phyloP scores from a whole-genome alignment of 1,284 basidiomycete genomes.

The Afroboletus lepidellus region DNA sequence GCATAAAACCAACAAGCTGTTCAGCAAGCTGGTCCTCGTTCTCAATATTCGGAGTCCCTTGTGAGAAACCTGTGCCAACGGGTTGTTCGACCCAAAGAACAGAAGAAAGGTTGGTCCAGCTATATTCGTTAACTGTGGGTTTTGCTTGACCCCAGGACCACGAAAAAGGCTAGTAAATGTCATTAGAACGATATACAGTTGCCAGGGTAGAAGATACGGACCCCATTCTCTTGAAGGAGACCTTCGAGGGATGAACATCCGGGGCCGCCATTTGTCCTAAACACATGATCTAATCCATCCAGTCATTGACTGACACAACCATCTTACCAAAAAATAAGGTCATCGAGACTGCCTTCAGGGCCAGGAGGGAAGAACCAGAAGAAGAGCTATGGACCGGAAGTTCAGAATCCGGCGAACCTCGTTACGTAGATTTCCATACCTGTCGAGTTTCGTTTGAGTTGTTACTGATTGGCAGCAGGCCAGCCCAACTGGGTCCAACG shows the following conservation, averaged over 20 bases:
- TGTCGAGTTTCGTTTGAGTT: slow-evolving; percentile 62
- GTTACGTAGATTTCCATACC: slow-evolving; percentile 36
- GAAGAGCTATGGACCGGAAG: slow-evolving; percentile 53
- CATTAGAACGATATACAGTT: not conserved
- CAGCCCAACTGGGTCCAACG: slow-evolving; percentile 73
- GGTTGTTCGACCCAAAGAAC: slow-evolving; percentile 86
- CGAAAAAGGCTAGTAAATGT: slow-evolving; percentile 50
- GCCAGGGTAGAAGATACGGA: slow-evolving; percentile 34
- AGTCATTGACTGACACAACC: not conserved
- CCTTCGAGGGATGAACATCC: slow-evolving; percentile 78
- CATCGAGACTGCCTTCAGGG: slow-evolving; percentile 65
- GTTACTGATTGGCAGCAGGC: slow-evolving; percentile 67
- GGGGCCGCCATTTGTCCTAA: slow-evolving; percentile 50
- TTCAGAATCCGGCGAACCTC: not conserved
- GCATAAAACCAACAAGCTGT: slow-evolving; percentile 53
- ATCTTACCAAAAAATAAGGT: slow-evolving; percentile 68
- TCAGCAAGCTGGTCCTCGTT: slow-evolving; percentile 64
- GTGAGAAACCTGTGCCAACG: slow-evolving; percentile 78
- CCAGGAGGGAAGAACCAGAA: slow-evolving; percentile 88
- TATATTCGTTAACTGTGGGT: slow-evolving; percentile 66
- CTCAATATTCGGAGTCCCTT: slow-evolving; percentile 68
- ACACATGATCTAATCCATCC: slow-evolving; percentile 10
- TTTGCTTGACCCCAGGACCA: slow-evolving; percentile 67
- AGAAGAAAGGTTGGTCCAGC: slow-evolving; percentile 81
- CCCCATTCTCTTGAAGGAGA: slow-evolving; percentile 80